phyloP scores from a whole-genome alignment of 2,329 filamentous ascomycete genomes.

The Phialophora macrospora region DNA sequence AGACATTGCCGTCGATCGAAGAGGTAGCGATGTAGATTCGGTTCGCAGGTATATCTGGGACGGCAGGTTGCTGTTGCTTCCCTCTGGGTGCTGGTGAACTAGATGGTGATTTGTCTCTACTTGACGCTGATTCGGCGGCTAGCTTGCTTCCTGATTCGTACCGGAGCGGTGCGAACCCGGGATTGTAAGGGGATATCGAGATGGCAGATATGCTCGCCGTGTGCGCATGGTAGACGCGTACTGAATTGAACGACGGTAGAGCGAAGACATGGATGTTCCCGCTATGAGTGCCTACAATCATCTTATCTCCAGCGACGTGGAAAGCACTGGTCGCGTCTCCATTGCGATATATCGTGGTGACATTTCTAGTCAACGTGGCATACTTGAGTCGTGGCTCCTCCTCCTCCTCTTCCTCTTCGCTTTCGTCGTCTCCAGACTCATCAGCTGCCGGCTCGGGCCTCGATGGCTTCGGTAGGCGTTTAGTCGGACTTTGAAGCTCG shows the following conservation, averaged over 20 bases:
- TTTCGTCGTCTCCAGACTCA: conserved; percentile 51
- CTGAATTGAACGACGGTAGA: conserved; percentile 76
- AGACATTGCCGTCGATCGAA: conserved; percentile 94
- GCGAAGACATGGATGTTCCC: conserved; percentile 92
- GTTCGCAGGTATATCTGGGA: conserved; percentile 80
- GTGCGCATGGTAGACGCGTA: conserved; percentile 90
- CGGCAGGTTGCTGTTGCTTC: conserved; percentile 53
- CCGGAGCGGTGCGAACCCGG: conserved; percentile 56
- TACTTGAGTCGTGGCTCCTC: conserved; percentile 96
- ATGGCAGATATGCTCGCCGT: conserved; percentile 87
- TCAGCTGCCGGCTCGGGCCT: conserved; percentile 25
- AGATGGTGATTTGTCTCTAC: conserved; percentile 51
- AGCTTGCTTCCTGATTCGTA: conserved; percentile 42
- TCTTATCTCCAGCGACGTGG: conserved; percentile 90
- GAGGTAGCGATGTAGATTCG: conserved; percentile 92
- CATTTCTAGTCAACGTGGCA: conserved; percentile 77
- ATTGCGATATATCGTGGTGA: conserved; percentile 85
- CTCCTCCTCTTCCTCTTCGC: conserved; percentile 70
- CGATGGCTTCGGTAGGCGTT: conserved; percentile 10
- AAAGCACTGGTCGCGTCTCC: conserved; percentile 94
- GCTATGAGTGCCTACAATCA: conserved; percentile 95
- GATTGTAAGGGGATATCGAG: conserved; percentile 85
- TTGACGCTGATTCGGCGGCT: conserved; percentile 42
- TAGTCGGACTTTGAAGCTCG: conserved; percentile 16
- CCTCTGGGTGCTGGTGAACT: conserved; percentile 58